phyloP scores from a whole-genome alignment of 306 rosid genomes.

The Ochetophila trinervis region DNA sequence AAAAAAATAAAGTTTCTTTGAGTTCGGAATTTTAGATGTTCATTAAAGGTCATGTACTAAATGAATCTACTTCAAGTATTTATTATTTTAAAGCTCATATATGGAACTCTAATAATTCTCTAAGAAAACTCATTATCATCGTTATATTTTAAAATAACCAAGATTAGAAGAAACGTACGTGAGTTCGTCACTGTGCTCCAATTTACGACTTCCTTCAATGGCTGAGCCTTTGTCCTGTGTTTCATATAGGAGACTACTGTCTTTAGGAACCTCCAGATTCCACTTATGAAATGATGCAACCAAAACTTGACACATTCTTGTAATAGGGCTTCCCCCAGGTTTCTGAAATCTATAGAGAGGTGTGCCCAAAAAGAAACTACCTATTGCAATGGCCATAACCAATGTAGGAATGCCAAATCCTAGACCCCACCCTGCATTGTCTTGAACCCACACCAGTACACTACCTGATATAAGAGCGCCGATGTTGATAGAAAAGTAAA shows the following conservation, averaged over 20 bases:
- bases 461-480: conserved; percentile 91
- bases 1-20: conserved; percentile 5
- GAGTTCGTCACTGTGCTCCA: conserved; percentile 78
- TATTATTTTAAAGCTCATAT: not conserved
- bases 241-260: conserved; percentile 71
- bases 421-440: conserved; percentile 93
- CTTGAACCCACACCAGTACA: conserved; percentile 85
- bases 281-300: conserved; percentile 72
- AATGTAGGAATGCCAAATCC: conserved; percentile 98
- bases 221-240: conserved; percentile 72
- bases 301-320: conserved; percentile 96
- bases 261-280: conserved; percentile 62
- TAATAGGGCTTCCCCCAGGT: conserved; percentile 95
- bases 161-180: conserved; percentile 41
- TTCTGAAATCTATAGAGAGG: conserved; percentile 87
- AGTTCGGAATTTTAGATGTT: too few species aligned
- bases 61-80: not conserved
- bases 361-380: conserved; percentile 82
- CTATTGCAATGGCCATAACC: conserved; percentile 78
- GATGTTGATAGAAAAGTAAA: conserved; percentile 83
- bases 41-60: too few species aligned
- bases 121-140: not conserved
- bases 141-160: not conserved
- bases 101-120: not conserved
- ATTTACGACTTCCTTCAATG: conserved; percentile 91